These are phyloP conservation scores for Tuber borchii DNA, from an alignment of 495 filamentous ascomycete genomes.

Conservation along the genomic window DNA sequence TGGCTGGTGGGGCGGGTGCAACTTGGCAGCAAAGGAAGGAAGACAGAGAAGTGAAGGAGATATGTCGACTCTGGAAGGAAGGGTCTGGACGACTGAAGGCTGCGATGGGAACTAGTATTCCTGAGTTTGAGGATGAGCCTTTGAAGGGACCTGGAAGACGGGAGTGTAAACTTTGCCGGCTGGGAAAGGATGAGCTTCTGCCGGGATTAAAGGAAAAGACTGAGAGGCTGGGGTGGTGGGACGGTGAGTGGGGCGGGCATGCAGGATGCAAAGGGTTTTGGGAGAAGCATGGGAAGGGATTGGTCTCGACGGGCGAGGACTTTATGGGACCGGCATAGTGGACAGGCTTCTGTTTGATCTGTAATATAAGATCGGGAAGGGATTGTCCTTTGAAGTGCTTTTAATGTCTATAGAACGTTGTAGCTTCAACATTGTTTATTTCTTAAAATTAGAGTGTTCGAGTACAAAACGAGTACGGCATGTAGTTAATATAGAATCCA, in stretches of 20 bases:
- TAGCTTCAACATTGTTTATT: neutral
- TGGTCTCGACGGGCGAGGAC: neutral
- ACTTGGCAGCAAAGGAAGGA: slow-evolving; percentile 64
- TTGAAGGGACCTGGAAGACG: slow-evolving; percentile 59
- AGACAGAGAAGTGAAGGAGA: slow-evolving; percentile 78
- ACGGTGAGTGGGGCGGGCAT: slow-evolving; percentile 75
- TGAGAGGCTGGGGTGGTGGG: slow-evolving; percentile 94
- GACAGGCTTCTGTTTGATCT: neutral
- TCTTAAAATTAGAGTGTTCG: neutral
- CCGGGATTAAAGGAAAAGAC: slow-evolving; percentile 64
- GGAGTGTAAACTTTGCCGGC: slow-evolving; percentile 79
- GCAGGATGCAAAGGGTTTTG: slow-evolving; percentile 76
- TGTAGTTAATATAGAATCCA: neutral
- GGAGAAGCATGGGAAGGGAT: slow-evolving; percentile 55
- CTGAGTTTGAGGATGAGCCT: slow-evolving; percentile 57
- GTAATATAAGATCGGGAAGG: neutral
- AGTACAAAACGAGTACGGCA: neutral
- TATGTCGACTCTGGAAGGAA: slow-evolving; percentile 64
- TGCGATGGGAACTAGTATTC: slow-evolving; percentile 50
- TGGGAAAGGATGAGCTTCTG: slow-evolving; percentile 79
- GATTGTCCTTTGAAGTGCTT: neutral
- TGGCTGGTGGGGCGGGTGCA: slow-evolving; percentile 69
- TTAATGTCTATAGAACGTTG: neutral
- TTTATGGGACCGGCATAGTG: neutral
- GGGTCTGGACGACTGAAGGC: slow-evolving; percentile 58